Base-by-base conservation (phyloP, 139 green algal genomes). In the Eudorina sp. region DNA sequence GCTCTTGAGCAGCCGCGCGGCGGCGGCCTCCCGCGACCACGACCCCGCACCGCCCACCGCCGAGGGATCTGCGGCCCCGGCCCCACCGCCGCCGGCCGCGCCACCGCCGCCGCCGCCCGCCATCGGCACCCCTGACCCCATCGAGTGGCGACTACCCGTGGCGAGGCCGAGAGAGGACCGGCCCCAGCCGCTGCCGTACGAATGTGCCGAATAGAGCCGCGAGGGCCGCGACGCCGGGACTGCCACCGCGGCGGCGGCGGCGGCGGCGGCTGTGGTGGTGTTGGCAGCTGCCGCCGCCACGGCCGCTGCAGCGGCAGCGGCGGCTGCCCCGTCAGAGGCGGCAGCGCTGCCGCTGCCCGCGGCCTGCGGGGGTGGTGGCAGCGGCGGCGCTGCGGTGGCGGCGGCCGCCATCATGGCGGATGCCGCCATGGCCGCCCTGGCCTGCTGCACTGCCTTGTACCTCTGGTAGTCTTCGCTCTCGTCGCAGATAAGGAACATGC, bases 401-500 rank as follows among this genome's bases (percentile, higher is more conserved):
- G 70, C 40, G 21, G 68, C 68, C 34, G 68, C 68, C 68, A 72
- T 34, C 62, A 72, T 72, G 31, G 68, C 68, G 9, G 70, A 43
- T 0, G 70, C 70, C 7, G 73, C 73, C 45, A 81, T 38, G 4
- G 73, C 45, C 27, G 43, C 73, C n/a, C 45, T 18, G 73, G 73
- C 73, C 43, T 81, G 73, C 55, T 58, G 78, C 38, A 40, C 78
- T 6, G 55, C 55, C 23, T 74, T 74, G 55, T 53, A 74, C 25
- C 86, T 77, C 69, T 88, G 72, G 36, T 53, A 76, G 18, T 88
- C 86, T 3, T 78, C 45, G 45, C 69, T 68, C 60, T 94, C 91
- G 68, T 94, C 86, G 68, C 83, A 89, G 36, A 94, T 92, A 23
- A 94, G 89, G 76, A 84, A 86, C 60, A 94, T 88, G 53, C 60